Evolutionary conservation across 116 monocot species (phyloP).

Genomic region (Papilionanthe hybrid): DNA sequence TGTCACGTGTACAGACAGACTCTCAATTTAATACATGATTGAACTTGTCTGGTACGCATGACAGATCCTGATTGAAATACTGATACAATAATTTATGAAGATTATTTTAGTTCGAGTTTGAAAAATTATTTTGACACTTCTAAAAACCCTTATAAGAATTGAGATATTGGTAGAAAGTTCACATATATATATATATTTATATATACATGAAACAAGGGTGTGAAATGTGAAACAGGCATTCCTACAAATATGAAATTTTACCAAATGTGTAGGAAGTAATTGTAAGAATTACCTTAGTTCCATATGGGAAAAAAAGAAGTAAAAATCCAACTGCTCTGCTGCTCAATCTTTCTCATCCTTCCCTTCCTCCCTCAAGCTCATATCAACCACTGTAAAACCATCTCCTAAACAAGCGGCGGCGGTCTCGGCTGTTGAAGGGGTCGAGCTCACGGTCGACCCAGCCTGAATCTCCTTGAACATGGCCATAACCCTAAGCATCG

Average conservation of each 20-base stretch:
- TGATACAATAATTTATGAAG: background rate
- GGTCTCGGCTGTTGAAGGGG: slow-evolving; percentile 8
- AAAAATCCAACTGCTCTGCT: too few relatives aligned
- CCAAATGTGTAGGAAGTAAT: background rate
- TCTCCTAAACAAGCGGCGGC: background rate
- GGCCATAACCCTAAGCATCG: slow-evolving; percentile 71
- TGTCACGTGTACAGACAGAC: too few relatives aligned
- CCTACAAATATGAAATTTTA: slow-evolving; percentile 1
- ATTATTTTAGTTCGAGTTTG: background rate
- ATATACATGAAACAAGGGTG: background rate
- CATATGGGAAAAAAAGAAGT: background rate
- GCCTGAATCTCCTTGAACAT: slow-evolving; percentile 84
- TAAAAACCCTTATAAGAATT: background rate
- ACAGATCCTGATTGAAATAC: too few relatives aligned
- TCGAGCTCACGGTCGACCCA: slow-evolving; percentile 5
- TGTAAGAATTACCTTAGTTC: background rate
- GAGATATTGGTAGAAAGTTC: background rate
- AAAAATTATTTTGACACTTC: background rate
- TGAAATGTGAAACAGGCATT: slow-evolving; percentile 4
- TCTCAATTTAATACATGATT: too few relatives aligned
- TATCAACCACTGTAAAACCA: slow-evolving; percentile 6
- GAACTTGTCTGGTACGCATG: too few relatives aligned
- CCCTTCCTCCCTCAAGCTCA: slow-evolving; percentile 31
- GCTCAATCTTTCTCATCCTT: slow-evolving; percentile 25
- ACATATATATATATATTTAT: background rate